Percentiles rank a stretch among this genome's conserved stretches.
phyloP scores from a whole-genome alignment of 2,329 filamentous ascomycete genomes.

The Saccharata proteae region DNA sequence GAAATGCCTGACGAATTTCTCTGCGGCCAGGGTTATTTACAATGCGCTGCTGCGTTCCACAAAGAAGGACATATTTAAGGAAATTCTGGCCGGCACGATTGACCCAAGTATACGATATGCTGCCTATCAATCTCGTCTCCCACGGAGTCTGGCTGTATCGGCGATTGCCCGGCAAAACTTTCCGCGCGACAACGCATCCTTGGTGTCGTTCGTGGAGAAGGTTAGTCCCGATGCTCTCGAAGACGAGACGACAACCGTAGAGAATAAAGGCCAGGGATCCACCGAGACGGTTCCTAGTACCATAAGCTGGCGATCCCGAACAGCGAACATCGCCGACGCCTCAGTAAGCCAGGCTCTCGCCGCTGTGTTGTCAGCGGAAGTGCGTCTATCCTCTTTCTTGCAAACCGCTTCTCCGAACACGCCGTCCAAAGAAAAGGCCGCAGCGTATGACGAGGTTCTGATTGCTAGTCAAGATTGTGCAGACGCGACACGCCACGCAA shows the following conservation, averaged over 20 bases:
- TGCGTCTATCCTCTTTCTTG: constrained; percentile 37
- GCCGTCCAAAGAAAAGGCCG: constrained; percentile 56
- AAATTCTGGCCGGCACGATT: constrained; percentile 72
- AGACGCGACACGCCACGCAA: constrained; percentile 84
- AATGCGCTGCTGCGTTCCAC: constrained; percentile 54
- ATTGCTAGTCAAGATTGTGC: constrained; percentile 86
- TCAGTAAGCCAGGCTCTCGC: constrained; percentile 78
- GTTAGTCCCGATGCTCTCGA: constrained; percentile 45
- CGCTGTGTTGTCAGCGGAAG: constrained; percentile 47
- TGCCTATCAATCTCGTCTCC: constrained; percentile 80
- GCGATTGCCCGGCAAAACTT: constrained; percentile 72
- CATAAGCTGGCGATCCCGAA: constrained; percentile 74
- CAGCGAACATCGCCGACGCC: constrained; percentile 83
- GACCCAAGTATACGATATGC: constrained; percentile 92
- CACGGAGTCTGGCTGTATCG: constrained; percentile 70
- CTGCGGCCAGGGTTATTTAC: constrained; percentile 72
- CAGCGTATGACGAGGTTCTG: constrained; percentile 82
- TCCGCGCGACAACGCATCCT: constrained; percentile 46
- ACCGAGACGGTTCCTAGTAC: constrained; percentile 49
- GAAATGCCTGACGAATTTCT: constrained; percentile 60
- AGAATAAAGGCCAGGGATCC: constrained; percentile 24
- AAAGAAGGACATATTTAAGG: constrained; percentile 70
- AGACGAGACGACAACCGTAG: constrained; percentile 31
- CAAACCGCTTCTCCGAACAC: constrained; percentile 28
- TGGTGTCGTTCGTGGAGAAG: constrained; percentile 57